A percentile compares a stretch with the other conserved stretches of the same genome.
These are phyloP conservation scores for Wallacemonas collosoma DNA, from an alignment of 208 protist species.

Conservation along the genomic window DNA sequence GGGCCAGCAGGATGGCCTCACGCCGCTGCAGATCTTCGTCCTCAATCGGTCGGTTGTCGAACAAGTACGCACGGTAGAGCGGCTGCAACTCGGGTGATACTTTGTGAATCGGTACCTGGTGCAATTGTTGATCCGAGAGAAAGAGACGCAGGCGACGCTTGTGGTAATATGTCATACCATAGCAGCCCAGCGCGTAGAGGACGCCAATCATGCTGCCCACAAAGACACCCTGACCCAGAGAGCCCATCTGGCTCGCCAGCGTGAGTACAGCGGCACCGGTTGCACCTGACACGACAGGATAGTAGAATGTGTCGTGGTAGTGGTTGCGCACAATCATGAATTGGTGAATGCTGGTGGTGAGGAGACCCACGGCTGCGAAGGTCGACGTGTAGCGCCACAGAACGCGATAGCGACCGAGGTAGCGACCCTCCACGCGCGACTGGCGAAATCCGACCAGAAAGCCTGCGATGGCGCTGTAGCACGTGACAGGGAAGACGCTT, in stretches of 20 bases:
- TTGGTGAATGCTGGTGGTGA: slow-evolving; percentile 77
- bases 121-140: slow-evolving; percentile 71
- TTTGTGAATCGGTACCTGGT: slow-evolving; percentile 80
- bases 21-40: slow-evolving; percentile 51
- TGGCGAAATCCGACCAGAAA: slow-evolving; percentile 74
- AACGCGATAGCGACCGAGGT: slow-evolving; percentile 75
- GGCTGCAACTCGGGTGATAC: slow-evolving; percentile 86
- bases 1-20: slow-evolving; percentile 54
- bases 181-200: slow-evolving; percentile 73
- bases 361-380: slow-evolving; percentile 66
- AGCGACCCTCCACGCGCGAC: slow-evolving; percentile 72
- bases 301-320: slow-evolving; percentile 79
- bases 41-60: slow-evolving; percentile 82
- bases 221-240: slow-evolving; percentile 68
- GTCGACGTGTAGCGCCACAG: slow-evolving; percentile 85
- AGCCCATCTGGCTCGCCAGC: slow-evolving; percentile 68
- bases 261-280: slow-evolving; percentile 53
- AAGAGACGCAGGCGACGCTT: slow-evolving; percentile 63
- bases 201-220: slow-evolving; percentile 69
- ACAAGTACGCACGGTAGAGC: slow-evolving; percentile 83
- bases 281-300: slow-evolving; percentile 69
- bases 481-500: slow-evolving; percentile 78
- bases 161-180: slow-evolving; percentile 79
- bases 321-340: slow-evolving; percentile 77
- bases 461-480: slow-evolving; percentile 59